These are phyloP conservation scores for Penicillium angulare DNA, from an alignment of 495 filamentous ascomycete species.

Conservation along the genomic window DNA sequence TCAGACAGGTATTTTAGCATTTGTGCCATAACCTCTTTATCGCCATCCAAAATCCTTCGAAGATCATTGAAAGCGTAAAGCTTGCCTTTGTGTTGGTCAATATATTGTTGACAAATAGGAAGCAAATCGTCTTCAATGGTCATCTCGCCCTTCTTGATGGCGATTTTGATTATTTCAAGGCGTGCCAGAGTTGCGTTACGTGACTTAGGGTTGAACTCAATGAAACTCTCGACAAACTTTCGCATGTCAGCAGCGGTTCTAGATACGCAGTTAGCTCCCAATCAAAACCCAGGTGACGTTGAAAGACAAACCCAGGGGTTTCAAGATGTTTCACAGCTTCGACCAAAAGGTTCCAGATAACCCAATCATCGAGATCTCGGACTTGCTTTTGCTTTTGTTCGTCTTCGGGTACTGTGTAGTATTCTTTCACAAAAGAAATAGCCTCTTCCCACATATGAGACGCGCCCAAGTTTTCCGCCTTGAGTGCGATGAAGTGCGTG, in stretches of 20 bases:
- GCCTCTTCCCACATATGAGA: conserved; percentile 47
- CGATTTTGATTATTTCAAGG: conserved; percentile 27
- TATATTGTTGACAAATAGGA: conserved; percentile 46
- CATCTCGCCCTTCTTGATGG: conserved; percentile 28
- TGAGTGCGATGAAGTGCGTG: conserved; percentile 46
- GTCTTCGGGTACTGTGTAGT: conserved; percentile 34
- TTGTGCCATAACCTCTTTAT: conserved; percentile 32
- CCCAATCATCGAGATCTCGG: conserved; percentile 56
- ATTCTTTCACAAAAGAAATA: conserved; percentile 40
- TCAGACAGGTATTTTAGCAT: conserved; percentile 35
- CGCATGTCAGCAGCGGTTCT: conserved; percentile 33
- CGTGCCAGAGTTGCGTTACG: conserved; percentile 50
- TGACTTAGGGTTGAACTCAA: conserved; percentile 37
- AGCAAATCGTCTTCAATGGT: conserved; percentile 34
- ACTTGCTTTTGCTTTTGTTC: conserved; percentile 33
- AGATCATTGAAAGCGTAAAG: conserved; percentile 56
- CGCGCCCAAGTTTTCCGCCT: conserved; percentile 44
- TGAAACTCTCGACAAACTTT: conserved; percentile 35
- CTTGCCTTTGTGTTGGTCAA: conserved; percentile 48
- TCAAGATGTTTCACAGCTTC: conserved; percentile 26
- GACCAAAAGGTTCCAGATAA: conserved; percentile 51
- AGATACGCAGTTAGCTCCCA: conserved; percentile 10
- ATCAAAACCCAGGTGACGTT: background rate
- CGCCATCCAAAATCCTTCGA: conserved; percentile 40
- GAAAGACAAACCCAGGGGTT: conserved; percentile 31